Percentiles rank a stretch among this genome's conserved stretches.
Evolutionary conservation across 805 yeast genomes (phyloP).

Genomic region (Suhomyces emberorum): DNA sequence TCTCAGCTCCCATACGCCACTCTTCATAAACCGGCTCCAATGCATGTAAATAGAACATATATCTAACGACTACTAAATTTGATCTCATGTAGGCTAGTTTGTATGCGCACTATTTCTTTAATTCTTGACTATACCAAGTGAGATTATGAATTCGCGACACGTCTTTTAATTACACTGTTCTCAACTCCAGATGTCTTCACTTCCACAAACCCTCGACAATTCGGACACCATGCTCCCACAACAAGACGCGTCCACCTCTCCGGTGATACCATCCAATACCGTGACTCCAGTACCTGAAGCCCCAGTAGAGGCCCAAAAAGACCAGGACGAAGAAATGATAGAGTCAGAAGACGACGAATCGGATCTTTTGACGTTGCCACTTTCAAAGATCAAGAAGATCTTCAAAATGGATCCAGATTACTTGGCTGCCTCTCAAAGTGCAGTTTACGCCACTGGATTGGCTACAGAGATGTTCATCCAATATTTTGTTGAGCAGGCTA

Average conservation of each 20-base stretch:
- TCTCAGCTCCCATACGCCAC: slow-evolving; percentile 4
- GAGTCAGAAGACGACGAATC: slow-evolving; percentile 8
- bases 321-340: slow-evolving; percentile 7
- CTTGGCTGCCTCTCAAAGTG: slow-evolving; percentile 60
- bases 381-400: slow-evolving; percentile 66
- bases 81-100: too few relatives aligned
- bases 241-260: slow-evolving; percentile 14
- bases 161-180: background rate
- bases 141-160: too few relatives aligned
- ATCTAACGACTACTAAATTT: too few relatives aligned
- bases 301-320: slow-evolving; percentile 8
- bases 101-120: too few relatives aligned
- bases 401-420: slow-evolving; percentile 76
- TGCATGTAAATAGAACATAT: too few relatives aligned
- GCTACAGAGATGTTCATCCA: slow-evolving; percentile 75
- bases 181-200: background rate
- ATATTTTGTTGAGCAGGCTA: slow-evolving; percentile 68
- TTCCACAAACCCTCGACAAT: background rate
- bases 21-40: slow-evolving; percentile 19
- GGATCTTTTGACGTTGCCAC: slow-evolving; percentile 42
- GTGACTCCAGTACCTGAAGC: slow-evolving; percentile 9
- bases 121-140: too few relatives aligned
- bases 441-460: slow-evolving; percentile 72
- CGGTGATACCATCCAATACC: slow-evolving; percentile 10
- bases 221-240: background rate